phyloP scores from a whole-genome alignment of 768 basidiomycete genomes.

The Lactifluus volemus region DNA sequence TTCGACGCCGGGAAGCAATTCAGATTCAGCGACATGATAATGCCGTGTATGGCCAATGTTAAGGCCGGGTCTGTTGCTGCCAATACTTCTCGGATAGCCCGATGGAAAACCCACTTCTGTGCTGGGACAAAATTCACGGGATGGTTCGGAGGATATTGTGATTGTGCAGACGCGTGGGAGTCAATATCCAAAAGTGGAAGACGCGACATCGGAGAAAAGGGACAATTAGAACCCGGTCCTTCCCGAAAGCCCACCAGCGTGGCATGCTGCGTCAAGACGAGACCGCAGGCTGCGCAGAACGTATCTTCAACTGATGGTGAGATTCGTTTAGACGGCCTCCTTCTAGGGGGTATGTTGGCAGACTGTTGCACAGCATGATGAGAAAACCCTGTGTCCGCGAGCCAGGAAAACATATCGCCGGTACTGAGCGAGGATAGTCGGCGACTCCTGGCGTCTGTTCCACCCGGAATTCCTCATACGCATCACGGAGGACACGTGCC shows the following conservation, averaged over 20 bases:
- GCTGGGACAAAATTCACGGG: neutral
- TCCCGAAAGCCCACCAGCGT: neutral
- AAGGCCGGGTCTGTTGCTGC: constrained; percentile 25
- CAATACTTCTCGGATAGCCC: constrained; percentile 21
- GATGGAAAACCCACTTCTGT: neutral
- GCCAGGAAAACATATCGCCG: constrained; percentile 38
- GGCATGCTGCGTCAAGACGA: neutral
- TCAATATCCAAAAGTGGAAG: constrained; percentile 12
- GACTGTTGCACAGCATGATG: constrained; percentile 24
- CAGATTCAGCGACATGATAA: constrained; percentile 1
- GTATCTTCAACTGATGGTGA: neutral
- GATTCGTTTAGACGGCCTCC: neutral
- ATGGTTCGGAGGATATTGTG: neutral
- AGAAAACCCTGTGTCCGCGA: constrained; percentile 35
- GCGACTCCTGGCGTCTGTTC: constrained; percentile 17
- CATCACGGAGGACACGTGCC: constrained; percentile 32
- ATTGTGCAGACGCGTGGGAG: neutral
- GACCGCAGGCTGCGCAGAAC: constrained; percentile 13
- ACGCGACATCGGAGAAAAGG: neutral
- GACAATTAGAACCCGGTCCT: neutral
- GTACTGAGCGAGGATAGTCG: constrained; percentile 27
- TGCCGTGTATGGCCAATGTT: constrained; percentile 20
- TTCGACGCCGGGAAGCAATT: neutral
- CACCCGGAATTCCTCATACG: constrained; percentile 28
- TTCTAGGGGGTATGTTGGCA: neutral